A percentile compares a stretch with the other conserved stretches of the same genome.
These are phyloP conservation scores for Alternaria consortialis DNA, from an alignment of 2,329 filamentous ascomycete species.

Conservation along the genomic window DNA sequence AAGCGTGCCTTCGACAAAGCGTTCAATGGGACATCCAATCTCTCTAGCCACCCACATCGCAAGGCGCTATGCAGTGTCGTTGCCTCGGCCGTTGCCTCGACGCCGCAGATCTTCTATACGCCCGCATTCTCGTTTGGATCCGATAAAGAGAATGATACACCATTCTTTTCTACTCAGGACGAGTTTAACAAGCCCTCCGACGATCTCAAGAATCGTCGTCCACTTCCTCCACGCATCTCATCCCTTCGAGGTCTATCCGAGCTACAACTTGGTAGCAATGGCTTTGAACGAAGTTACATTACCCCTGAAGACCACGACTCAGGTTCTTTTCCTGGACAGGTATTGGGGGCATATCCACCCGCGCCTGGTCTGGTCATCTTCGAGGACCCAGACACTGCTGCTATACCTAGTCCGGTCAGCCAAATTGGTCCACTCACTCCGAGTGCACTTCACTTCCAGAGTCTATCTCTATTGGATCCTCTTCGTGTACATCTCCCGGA, in stretches of 20 bases:
- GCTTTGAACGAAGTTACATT: not conserved
- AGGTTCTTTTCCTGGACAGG: not conserved
- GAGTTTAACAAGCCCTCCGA: not conserved
- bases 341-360: not conserved
- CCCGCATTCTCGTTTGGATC: not conserved
- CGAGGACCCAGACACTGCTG: conserved; percentile 2
- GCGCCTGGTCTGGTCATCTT: conserved; percentile 7
- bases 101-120: not conserved
- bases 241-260: not conserved
- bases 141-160: conserved; percentile 15
- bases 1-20: conserved; percentile 32
- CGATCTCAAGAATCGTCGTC: not conserved
- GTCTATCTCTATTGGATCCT: conserved; percentile 21
- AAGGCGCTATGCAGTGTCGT: conserved; percentile 3
- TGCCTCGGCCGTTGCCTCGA: conserved; percentile 2
- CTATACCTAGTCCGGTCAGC: not conserved
- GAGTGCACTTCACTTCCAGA: conserved; percentile 23
- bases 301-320: not conserved
- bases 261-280: not conserved
- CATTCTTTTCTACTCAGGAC: not conserved
- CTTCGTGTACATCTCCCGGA: not conserved
- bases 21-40: conserved; percentile 10
- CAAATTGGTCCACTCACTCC: conserved; percentile 11
- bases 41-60: conserved; percentile 2
- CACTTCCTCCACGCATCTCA: not conserved